These are phyloP conservation scores for Backusella parvicylindrica DNA, from an alignment of 192 early-diverging fungal species.

Conservation along the genomic window DNA sequence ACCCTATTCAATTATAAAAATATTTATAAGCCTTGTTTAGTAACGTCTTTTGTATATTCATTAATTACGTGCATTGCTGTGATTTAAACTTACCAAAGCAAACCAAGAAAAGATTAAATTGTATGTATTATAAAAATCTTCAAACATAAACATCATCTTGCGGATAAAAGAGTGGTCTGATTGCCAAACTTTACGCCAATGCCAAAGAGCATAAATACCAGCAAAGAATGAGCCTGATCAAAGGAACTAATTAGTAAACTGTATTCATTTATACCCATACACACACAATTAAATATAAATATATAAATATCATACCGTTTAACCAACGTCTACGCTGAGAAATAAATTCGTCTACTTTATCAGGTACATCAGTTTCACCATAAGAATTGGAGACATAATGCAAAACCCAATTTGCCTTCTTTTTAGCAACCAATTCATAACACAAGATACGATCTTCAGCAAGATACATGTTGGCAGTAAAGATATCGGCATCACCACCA, in stretches of 20 bases:
- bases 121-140: conserved; percentile 82
- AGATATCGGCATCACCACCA: conserved; percentile 56
- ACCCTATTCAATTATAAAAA: conserved; percentile 38
- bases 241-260: background rate
- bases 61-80: background rate
- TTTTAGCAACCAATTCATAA: conserved; percentile 75
- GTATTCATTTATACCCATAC: background rate
- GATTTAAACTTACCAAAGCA: conserved; percentile 52
- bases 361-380: conserved; percentile 80
- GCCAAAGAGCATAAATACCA: conserved; percentile 60
- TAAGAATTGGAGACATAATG: conserved; percentile 70
- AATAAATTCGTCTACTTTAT: conserved; percentile 60
- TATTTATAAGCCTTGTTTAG: background rate
- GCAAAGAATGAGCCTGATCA: conserved; percentile 65
- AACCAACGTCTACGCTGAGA: conserved; percentile 82
- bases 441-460: conserved; percentile 76
- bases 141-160: conserved; percentile 71
- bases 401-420: conserved; percentile 60
- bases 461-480: conserved; percentile 67
- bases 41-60: background rate
- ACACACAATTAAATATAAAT: no score
- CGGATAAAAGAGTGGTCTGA: conserved; percentile 67
- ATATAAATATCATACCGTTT: conserved; percentile 52
- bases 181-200: conserved; percentile 60
- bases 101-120: conserved; percentile 92